These are phyloP conservation scores for Phytopythium ostracodes DNA, from an alignment of 352 stramenopile genomes.

Conservation along the genomic window DNA sequence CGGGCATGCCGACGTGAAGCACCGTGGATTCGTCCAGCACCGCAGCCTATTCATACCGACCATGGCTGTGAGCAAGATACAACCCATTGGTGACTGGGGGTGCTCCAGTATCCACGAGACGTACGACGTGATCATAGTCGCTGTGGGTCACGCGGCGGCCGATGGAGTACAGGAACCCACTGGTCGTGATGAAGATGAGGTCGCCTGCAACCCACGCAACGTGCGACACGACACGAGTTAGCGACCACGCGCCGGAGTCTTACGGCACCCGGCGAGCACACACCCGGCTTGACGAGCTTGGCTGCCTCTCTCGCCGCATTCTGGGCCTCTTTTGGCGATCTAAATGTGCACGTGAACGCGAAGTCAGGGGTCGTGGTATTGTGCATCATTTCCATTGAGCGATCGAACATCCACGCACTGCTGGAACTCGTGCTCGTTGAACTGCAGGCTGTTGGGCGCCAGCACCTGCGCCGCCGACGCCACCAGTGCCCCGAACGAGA, in stretches of 20 bases:
- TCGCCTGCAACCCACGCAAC: constrained; percentile 34
- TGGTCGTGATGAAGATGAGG: constrained; percentile 79
- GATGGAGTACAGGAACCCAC: constrained; percentile 62
- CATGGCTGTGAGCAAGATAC: neutral
- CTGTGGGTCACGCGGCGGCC: constrained; percentile 57
- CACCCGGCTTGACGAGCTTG: constrained; percentile 63
- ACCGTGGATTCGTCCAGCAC: constrained; percentile 58
- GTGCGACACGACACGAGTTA: neutral
- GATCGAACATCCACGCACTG: constrained; percentile 34
- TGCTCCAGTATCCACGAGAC: too few relatives aligned
- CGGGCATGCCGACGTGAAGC: constrained; percentile 62
- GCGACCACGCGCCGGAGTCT: neutral
- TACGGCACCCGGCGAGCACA: neutral
- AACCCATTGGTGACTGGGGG: too few relatives aligned
- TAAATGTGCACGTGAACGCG: too few relatives aligned
- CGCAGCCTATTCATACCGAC: constrained; percentile 31
- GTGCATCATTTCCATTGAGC: neutral
- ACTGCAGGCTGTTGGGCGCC: constrained; percentile 67
- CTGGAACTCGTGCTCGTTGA: constrained; percentile 75
- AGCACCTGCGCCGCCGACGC: constrained; percentile 46
- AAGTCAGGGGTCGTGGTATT: too few relatives aligned
- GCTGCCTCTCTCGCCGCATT: constrained; percentile 49
- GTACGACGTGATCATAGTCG: constrained; percentile 73
- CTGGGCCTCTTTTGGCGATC: constrained; percentile 54
- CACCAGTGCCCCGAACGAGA: constrained; percentile 32